Evolutionary conservation across 495 filamentous ascomycete genomes (phyloP).

Genomic region (Neurospora sp.): DNA sequence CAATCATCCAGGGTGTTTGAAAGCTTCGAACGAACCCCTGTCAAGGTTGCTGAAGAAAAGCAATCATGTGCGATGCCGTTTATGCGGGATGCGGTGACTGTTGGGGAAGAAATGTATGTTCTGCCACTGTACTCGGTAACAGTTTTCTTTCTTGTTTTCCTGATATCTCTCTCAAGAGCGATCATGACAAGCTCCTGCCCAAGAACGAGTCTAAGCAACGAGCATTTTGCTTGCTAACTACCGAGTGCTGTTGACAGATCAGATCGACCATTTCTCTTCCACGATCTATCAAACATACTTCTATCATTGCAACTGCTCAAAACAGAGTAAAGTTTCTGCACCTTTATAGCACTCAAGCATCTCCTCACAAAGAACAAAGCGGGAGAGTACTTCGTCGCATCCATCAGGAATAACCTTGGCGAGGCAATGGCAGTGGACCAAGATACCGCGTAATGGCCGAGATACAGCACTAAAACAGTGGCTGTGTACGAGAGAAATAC

Average conservation of each 20-base stretch:
- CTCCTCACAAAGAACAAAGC: neutral
- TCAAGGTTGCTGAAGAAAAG: neutral
- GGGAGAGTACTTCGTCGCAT: neutral
- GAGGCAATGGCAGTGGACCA: neutral
- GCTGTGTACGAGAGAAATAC: neutral
- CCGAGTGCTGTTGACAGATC: neutral
- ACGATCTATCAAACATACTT: neutral
- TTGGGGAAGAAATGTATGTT: neutral
- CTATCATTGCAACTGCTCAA: neutral
- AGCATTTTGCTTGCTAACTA: neutral
- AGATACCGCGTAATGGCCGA: neutral
- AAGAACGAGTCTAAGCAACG: neutral
- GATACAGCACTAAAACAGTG: neutral
- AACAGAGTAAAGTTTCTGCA: neutral
- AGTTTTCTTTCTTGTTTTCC: neutral
- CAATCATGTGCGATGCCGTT: neutral
- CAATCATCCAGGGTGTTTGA: neutral
- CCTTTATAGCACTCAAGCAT: neutral
- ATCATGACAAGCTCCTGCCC: neutral
- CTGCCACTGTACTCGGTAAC: neutral
- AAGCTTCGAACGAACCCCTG: neutral
- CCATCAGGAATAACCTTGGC: neutral
- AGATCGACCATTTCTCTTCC: neutral
- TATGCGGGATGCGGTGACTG: neutral
- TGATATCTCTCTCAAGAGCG: neutral